A percentile compares a stretch with the other conserved stretches of the same genome.
These are phyloP conservation scores for Cornus suecica DNA, from an alignment of 148 eudicot genomes.

Conservation along the genomic window DNA sequence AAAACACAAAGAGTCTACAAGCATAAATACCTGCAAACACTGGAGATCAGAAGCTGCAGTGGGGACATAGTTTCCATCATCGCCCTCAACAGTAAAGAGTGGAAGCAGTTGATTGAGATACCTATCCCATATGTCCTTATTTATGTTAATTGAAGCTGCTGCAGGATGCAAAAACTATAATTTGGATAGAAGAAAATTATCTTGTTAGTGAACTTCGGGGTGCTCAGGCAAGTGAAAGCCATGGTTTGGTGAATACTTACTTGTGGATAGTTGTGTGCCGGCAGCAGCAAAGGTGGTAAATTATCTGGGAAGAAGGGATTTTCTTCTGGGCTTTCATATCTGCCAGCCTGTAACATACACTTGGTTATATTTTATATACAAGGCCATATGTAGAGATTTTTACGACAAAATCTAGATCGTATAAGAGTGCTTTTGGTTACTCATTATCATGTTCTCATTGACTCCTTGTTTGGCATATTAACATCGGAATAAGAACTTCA, in stretches of 20 bases:
- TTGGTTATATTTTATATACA: slow-evolving; percentile 1
- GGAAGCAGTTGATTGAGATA: slow-evolving; percentile 66
- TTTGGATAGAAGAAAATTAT: neutral
- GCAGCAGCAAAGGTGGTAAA: slow-evolving; percentile 42
- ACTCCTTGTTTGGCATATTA: no score
- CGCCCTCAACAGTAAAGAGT: slow-evolving; percentile 47
- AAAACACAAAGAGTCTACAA: neutral
- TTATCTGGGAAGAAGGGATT: slow-evolving; percentile 67
- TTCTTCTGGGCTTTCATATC: slow-evolving; percentile 82
- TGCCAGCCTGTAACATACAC: slow-evolving; percentile 57
- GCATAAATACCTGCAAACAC: slow-evolving; percentile 72
- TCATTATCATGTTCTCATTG: no score
- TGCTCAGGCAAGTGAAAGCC: neutral
- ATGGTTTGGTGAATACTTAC: slow-evolving; percentile 23
- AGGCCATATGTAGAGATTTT: neutral
- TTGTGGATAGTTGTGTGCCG: slow-evolving; percentile 33
- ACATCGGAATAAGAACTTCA: no score
- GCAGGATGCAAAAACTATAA: slow-evolving; percentile 51
- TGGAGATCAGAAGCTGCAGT: slow-evolving; percentile 59
- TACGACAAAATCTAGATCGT: neutral
- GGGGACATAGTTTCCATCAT: slow-evolving; percentile 72
- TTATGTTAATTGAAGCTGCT: slow-evolving; percentile 61
- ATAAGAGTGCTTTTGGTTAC: neutral
- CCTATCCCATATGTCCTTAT: slow-evolving; percentile 59
- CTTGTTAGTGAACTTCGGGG: neutral